These are phyloP conservation scores for Alternaria postmessia DNA, from an alignment of 2,329 filamentous ascomycete genomes.

Conservation along the genomic window DNA sequence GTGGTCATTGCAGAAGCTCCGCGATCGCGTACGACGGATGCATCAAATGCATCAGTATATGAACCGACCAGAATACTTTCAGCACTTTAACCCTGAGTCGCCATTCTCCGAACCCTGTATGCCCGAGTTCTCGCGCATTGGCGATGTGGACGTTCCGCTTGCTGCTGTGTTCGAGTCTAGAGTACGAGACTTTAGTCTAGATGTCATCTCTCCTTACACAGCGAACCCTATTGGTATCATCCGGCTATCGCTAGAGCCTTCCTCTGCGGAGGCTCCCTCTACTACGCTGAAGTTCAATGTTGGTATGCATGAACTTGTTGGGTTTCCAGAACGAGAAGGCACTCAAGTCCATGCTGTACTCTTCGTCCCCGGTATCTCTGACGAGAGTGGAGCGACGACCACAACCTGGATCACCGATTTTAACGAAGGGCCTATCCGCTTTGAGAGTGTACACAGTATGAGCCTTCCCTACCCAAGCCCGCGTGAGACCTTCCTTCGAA, in stretches of 20 bases:
- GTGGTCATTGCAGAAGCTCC: slow-evolving; percentile 94
- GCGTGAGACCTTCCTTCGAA: slow-evolving; percentile 76
- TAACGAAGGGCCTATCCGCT: slow-evolving; percentile 89
- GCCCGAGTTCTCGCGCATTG: slow-evolving; percentile 90
- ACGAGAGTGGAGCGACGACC: slow-evolving; percentile 85
- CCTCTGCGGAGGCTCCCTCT: slow-evolving; percentile 87
- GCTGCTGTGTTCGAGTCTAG: slow-evolving; percentile 92
- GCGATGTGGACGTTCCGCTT: slow-evolving; percentile 90
- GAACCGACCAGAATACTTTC: slow-evolving; percentile 91
- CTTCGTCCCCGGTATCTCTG: slow-evolving; percentile 91
- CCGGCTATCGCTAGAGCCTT: slow-evolving; percentile 89
- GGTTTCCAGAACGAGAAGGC: slow-evolving; percentile 94
- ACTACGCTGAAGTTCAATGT: slow-evolving; percentile 98
- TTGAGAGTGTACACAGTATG: slow-evolving; percentile 99
- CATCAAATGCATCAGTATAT: slow-evolving; percentile 97
- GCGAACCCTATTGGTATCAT: slow-evolving; percentile 90
- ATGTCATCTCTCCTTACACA: slow-evolving; percentile 92
- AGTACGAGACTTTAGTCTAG: slow-evolving; percentile 91
- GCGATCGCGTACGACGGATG: slow-evolving; percentile 88
- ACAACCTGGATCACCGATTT: slow-evolving; percentile 95
- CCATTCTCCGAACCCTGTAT: slow-evolving; percentile 92
- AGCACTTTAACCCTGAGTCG: slow-evolving; percentile 91
- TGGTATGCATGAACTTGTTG: slow-evolving; percentile 94
- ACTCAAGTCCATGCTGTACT: slow-evolving; percentile 95
- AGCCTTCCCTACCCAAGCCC: slow-evolving; percentile 84